A percentile compares a stretch with the other conserved stretches of the same genome.
phyloP scores from a whole-genome alignment of 2,329 filamentous ascomycete genomes.

The Bipolaris oryzae region DNA sequence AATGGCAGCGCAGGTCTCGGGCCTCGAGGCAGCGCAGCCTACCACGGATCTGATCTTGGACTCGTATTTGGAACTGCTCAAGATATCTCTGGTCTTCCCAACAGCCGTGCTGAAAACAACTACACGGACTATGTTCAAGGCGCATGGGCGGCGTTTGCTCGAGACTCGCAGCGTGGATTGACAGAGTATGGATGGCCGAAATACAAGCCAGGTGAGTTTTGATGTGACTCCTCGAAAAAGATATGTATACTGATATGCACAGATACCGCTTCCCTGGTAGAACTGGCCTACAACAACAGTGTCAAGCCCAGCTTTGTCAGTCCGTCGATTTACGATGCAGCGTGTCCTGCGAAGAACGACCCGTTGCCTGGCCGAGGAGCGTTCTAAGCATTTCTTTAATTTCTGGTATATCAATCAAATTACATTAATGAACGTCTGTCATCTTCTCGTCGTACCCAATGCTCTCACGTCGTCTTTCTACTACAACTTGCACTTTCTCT shows the following conservation, averaged over 20 bases:
- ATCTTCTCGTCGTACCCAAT: no score
- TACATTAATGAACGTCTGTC: background rate
- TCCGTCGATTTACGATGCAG: conserved; percentile 26
- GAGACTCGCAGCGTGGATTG: conserved; percentile 38
- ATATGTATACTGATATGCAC: background rate
- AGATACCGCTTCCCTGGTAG: conserved; percentile 29
- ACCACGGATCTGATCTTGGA: conserved; percentile 46
- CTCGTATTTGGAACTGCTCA: conserved; percentile 44
- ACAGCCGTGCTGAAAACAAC: conserved; percentile 34
- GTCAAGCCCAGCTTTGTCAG: conserved; percentile 25
- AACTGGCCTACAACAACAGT: conserved; percentile 29
- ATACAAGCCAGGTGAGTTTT: conserved; percentile 23
- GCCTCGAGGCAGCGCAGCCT: conserved; percentile 42
- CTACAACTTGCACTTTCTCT: no score
- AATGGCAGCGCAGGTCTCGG: conserved; percentile 34
- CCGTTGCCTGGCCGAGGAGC: conserved; percentile 32
- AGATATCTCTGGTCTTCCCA: conserved; percentile 30
- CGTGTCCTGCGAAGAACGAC: conserved; percentile 32
- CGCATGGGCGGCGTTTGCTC: conserved; percentile 44
- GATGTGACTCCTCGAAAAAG: background rate
- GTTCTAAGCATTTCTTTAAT: conserved; percentile 19
- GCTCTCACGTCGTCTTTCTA: no score
- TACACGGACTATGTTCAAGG: conserved; percentile 38
- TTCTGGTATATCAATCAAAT: background rate
- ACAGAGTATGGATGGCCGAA: conserved; percentile 43